Evolutionary conservation across 495 filamentous ascomycete genomes (phyloP).

Genomic region (Pseudotulostoma volvatum): DNA sequence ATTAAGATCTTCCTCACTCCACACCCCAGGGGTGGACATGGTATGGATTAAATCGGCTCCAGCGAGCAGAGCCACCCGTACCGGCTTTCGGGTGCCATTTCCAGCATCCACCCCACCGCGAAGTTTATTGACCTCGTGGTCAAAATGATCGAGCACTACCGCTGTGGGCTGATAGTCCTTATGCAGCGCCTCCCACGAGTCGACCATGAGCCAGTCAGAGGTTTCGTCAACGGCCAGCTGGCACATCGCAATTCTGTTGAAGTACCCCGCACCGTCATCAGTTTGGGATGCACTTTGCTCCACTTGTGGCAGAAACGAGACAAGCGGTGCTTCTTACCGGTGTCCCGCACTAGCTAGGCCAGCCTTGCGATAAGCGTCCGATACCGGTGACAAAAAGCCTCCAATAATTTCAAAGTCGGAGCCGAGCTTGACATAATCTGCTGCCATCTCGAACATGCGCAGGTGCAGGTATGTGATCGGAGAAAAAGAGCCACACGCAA

Average conservation of each 20-base stretch:
- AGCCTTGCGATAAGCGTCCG: constrained; percentile 81
- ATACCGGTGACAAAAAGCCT: constrained; percentile 65
- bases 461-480: constrained; percentile 63
- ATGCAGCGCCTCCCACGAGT: constrained; percentile 61
- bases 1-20: constrained; percentile 67
- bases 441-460: constrained; percentile 75
- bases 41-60: constrained; percentile 81
- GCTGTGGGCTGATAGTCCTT: constrained; percentile 78
- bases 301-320: constrained; percentile 1
- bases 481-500: constrained; percentile 83
- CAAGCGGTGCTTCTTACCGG: constrained; percentile 31
- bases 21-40: constrained; percentile 60
- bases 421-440: constrained; percentile 64
- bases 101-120: constrained; percentile 53
- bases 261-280: constrained; percentile 5
- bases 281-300: not conserved
- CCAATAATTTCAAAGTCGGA: constrained; percentile 75
- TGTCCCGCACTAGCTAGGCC: constrained; percentile 64
- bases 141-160: constrained; percentile 74
- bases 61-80: constrained; percentile 58
- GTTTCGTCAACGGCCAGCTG: constrained; percentile 62
- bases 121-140: constrained; percentile 70
- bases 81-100: constrained; percentile 41
- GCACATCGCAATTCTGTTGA: constrained; percentile 44
- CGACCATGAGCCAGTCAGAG: constrained; percentile 70